Base-by-base conservation (phyloP, 2,329 filamentous ascomycete genomes). In the Stachybotrys echinatus region DNA sequence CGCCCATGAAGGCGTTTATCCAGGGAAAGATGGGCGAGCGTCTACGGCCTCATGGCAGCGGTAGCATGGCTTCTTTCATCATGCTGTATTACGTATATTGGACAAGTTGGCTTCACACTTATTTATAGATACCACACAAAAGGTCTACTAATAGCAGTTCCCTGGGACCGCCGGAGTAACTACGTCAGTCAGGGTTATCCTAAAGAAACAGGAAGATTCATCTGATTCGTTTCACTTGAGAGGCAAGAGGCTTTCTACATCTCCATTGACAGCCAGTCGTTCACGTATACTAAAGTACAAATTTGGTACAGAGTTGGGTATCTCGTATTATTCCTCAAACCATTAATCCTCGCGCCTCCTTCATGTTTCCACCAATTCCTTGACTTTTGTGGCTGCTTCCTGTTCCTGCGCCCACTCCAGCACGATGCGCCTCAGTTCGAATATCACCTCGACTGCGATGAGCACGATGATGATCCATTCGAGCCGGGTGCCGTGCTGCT, bases 401-500 rank as follows among this genome's bases (percentile, higher is more conserved):
- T 61, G 61, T 55, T 74, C 70, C 44, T 69, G 66, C 48, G 54
- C 59, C 59, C 75, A 75, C 59, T 90, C 88, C 55, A 84, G 80
- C 68, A 84, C 86, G 45, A 92, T 76, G 50, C 87, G 76, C 54
- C 88, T 75, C 54, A 96, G 74, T 68, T 95, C 92, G 65, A 97
- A 94, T 12, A 85, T 76, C 14, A 97, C 92, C 70, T 99, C 94
- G 31, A 97, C 87, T 2, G 89, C 84, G 64, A 99, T 99, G 49
- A 99, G 79, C 3, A 89, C 76, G 60, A 99, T 97, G 65, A 99
- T 97, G 60, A 95, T 95, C 87, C 89, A 92, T 71, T 97, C 94
- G 12, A 99, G 76, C 49, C 89, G 79, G 23, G 92, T 83, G 17
- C 89, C 88, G 64, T 97, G 91, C 65, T 89, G 90, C 74, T 97